Conservation (phyloP, 1,284 basidiomycete species). For the Coniferiporia sulphurascens region DNA sequence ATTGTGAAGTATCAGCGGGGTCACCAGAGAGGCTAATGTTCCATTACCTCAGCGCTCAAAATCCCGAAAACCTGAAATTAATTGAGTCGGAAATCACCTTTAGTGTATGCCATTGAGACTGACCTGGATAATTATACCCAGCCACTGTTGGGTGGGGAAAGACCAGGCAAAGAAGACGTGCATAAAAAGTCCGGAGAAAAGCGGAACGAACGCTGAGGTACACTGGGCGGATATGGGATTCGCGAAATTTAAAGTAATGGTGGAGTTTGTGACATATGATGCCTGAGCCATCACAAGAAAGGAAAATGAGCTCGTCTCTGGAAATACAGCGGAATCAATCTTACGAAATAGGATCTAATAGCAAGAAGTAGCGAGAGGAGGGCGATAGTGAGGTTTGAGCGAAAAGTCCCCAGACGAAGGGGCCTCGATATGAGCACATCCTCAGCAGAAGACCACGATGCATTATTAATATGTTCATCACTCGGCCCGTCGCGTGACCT, state of each 20-base stretch:
- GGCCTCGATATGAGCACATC: background rate
- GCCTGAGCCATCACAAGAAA: background rate
- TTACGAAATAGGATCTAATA: conserved; percentile 8
- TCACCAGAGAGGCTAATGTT: background rate
- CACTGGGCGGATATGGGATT: conserved; percentile 19
- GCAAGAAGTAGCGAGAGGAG: conserved; percentile 3
- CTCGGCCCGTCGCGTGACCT: background rate
- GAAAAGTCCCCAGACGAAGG: background rate
- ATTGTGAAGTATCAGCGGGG: background rate
- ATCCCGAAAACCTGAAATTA: conserved; percentile 23
- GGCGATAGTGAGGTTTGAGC: conserved; percentile 6
- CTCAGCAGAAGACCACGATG: background rate
- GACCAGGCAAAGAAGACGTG: conserved; percentile 10
- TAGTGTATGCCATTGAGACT: background rate
- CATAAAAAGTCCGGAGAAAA: conserved; percentile 17
- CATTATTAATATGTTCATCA: background rate
- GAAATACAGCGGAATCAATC: background rate
- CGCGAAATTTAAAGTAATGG: background rate
- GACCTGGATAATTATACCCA: conserved; percentile 25
- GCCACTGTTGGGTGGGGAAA: conserved; percentile 20
- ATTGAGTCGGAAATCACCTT: conserved; percentile 4
- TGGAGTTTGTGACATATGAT: background rate
- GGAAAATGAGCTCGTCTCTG: background rate
- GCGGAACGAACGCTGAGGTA: conserved; percentile 17
- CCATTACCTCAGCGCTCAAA: conserved; percentile 8